Evolutionary conservation across 257 asterid genomes (phyloP), one percentile per base, ranked within the genome.

Genomic region (Plantago ovata): DNA sequence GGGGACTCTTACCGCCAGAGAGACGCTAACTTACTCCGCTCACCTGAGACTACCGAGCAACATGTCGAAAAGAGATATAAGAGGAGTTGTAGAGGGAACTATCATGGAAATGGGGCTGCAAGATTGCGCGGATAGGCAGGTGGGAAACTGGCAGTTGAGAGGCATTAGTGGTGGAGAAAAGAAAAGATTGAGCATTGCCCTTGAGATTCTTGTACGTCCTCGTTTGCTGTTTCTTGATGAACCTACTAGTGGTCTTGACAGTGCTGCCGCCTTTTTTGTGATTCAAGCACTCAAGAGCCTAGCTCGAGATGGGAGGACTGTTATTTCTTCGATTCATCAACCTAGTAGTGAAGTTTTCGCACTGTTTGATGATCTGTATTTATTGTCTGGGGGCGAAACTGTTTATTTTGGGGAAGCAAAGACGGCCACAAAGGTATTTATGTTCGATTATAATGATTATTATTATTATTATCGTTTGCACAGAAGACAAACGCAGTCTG

Each of bases 301-400:
- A 5, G 84, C 97, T 0, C 70, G 95, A 1, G 98, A 93, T 74
- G 98, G 95, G 28, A 79, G 98, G 63, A 93, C 98, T 0, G 95
- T 93, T 46, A 75, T 93, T 45, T 88, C 98, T 3, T 93, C 98
- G 0, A 83, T 93, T 36, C 98, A 93, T 70, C 98, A 92, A 58
- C 98, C 98, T 3, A 92, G 98, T 49, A 81, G 98, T 61, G 98
- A 92, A 67, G 98, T 93, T 3, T 93, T 88, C 4, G 85, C 98
- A 0, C 63, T 85, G 56, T 93, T 93, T 70, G 98, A 93, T 43
- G 98, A 93, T 53, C 95, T 93, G 9, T 93, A 67, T 68, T 61
- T 93, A 38, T 69, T 93, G 1, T 93, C 98, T 15, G 95, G 95
- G 0, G 98, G 98, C 12, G 95, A 93, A 64, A 50, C 82, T 0